Evolutionary conservation across 2,329 filamentous ascomycete species (phyloP), one percentile per base, ranked within the genome.

Genomic region (Colletotrichum sp.): DNA sequence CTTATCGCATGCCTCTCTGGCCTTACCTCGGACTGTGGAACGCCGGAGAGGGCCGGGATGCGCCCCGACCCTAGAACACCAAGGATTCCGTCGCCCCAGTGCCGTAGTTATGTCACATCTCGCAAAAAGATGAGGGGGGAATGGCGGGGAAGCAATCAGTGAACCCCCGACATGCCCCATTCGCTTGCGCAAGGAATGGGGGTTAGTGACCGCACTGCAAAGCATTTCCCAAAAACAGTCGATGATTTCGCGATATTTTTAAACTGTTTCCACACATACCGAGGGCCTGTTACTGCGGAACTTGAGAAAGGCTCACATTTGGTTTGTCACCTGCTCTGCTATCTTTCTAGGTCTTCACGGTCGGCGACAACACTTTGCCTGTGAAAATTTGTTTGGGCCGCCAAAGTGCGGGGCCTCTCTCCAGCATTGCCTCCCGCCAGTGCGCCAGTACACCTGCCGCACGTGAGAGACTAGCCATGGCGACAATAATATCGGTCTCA

Each of bases 341-440:
- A 4, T 18, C 36, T 18, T 16, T 18, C 16, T 39, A 39, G 8
- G 16, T 39, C 36, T 39, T 39, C 36, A 39, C 36, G 16, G 36
- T 39, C 16, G 36, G 39, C 39, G 39, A n/a, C 9, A n/a, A 43
- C 39, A 43, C 39, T 57, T 66, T 14, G n/a, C 73, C 73, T 8
- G 75, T 69, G 34, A 76, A 76, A 9, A 77, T 52, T 83, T 86
- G 80, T 57, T 79, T 75, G 2, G 81, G 81, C 18, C 81, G 76
- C 81, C 81, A 82, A 6, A 82, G 67, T 76, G 81, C 79, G 36
- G 81, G 79, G 9, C 16, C 78, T 76, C 77, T 81, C 78, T 68
- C 81, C 79, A 82, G 66, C 72, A 74, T 71, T 9, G 52, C 64
- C 74, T 83, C 82, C 7, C 82, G 80, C 82, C 81, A 83, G 64